Conservation (phyloP, 208 protist genomes). For the Trypanosoma cruzi region DNA sequence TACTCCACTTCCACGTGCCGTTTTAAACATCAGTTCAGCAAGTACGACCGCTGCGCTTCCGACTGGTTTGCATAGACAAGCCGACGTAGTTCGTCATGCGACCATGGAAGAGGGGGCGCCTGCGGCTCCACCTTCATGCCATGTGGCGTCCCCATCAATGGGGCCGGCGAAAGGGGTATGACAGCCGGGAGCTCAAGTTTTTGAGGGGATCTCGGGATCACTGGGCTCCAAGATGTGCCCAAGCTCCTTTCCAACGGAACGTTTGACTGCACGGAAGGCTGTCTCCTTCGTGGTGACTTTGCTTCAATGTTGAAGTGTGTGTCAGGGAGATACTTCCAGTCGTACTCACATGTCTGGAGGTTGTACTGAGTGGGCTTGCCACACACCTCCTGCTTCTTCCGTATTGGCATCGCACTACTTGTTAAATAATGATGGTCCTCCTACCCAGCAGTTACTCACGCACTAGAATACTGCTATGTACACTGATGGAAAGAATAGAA, state of each 20-base stretch:
- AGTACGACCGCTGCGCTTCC: slow-evolving; percentile 54
- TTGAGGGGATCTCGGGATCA: slow-evolving; percentile 13
- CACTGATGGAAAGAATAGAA: no score
- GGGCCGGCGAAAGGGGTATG: not conserved
- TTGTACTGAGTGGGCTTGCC: slow-evolving; percentile 86
- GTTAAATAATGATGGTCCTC: not conserved
- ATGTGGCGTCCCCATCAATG: not conserved
- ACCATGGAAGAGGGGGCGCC: slow-evolving; percentile 39
- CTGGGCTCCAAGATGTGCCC: slow-evolving; percentile 9
- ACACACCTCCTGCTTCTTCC: slow-evolving; percentile 62
- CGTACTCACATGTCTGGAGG: slow-evolving; percentile 69
- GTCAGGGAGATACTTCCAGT: slow-evolving; percentile 74
- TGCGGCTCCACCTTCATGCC: not conserved
- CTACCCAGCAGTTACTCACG: not conserved
- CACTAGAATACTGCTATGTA: not conserved
- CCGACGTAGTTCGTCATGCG: slow-evolving; percentile 61
- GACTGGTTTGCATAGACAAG: slow-evolving; percentile 37
- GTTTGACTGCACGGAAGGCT: not conserved
- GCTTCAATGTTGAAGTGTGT: slow-evolving; percentile 35
- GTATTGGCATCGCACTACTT: not conserved
- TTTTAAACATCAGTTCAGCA: no score
- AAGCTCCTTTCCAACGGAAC: not conserved
- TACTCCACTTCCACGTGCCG: no score
- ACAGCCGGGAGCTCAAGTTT: slow-evolving; percentile 29
- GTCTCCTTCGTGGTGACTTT: not conserved